Percentiles rank a stretch among this genome's conserved stretches.
Evolutionary conservation across 2,329 filamentous ascomycete genomes (phyloP).

Genomic region (Claviceps sp.): DNA sequence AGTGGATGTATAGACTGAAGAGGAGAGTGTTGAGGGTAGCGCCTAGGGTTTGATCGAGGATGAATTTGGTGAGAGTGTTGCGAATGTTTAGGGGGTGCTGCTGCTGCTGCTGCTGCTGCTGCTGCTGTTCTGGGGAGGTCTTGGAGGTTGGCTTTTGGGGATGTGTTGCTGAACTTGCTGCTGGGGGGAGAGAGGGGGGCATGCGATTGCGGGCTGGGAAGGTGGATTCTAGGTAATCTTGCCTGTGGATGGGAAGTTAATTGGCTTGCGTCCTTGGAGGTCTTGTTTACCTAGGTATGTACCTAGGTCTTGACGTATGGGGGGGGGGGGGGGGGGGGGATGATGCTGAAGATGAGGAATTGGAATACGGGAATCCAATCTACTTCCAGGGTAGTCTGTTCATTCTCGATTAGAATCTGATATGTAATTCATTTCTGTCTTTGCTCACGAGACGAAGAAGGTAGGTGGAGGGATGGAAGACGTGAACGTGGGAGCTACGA

Average conservation of each 20-base stretch:
- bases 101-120: neutral
- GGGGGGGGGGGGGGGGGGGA: too few relatives aligned
- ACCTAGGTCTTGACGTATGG: too few relatives aligned
- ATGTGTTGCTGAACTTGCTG: neutral
- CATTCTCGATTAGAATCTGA: neutral
- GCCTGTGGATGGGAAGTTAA: constrained; percentile 31
- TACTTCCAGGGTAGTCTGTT: constrained; percentile 22
- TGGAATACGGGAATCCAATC: constrained; percentile 58
- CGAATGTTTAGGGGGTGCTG: constrained; percentile 34
- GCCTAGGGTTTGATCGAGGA: constrained; percentile 56
- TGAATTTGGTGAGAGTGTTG: constrained; percentile 55
- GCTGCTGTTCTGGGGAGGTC: neutral
- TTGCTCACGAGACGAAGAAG: too few relatives aligned
- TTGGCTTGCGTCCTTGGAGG: neutral
- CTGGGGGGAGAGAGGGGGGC: neutral
- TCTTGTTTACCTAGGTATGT: too few relatives aligned
- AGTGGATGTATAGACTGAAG: constrained; percentile 46
- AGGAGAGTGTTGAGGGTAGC: constrained; percentile 51
- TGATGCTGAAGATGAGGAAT: constrained; percentile 59
- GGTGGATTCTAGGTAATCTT: constrained; percentile 58
- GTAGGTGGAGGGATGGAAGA: neutral
- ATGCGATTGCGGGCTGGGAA: constrained; percentile 49
- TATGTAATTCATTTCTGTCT: neutral
- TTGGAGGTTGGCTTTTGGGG: constrained; percentile 13
- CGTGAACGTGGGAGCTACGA: constrained; percentile 12